Evolutionary conservation across 305 asterid genomes (phyloP), one percentile per base, ranked within the genome.

Genomic region (Ajuga reptans): DNA sequence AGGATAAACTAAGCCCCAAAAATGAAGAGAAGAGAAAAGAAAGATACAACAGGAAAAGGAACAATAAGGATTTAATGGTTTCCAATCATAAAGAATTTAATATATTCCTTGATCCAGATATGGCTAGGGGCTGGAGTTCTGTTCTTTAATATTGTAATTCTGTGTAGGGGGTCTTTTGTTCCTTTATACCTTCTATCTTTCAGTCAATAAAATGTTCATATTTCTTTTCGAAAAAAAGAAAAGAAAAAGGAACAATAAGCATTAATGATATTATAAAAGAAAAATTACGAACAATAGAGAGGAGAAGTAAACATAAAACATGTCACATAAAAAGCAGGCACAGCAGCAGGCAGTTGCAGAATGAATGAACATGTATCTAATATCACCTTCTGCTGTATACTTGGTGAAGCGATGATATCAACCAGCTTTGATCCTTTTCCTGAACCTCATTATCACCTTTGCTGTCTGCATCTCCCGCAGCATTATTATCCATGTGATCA

Each of bases 341-440:
- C 18, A 59, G 75, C 1, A 21, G 27, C 27, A 21, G 2, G 27
- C 27, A 21, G 27, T 21, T 21, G 27, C 36, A 31, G 3, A 31
- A 31, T 49, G 67, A 74, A 69, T 18, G 62, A 64, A 74, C 65
- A 60, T 54, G 63, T 33, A 55, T 59, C 50, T 61, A 72, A 10
- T 53, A 55, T 78, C 80, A 94, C 99, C 99, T 91, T 91, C 99
- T 88, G 86, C 99, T 94, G 81, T 86, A 91, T 73, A 94, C 90
- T 84, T 94, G 98, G 82, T 94, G 97, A 83, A 94, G 90, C 52
- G 95, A 94, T 72, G 94, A 91, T 69, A 89, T 83, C 77, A 82
- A 79, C 99, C 99, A 94, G 85, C 96, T 87, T 61, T 82, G 87
- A 81, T 94, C 96, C 85, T 89, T 89, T 74, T 88, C 98, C 77